Evolutionary conservation across 2,329 filamentous ascomycete species (phyloP).

Genomic region (Sclerotinia glacialis): DNA sequence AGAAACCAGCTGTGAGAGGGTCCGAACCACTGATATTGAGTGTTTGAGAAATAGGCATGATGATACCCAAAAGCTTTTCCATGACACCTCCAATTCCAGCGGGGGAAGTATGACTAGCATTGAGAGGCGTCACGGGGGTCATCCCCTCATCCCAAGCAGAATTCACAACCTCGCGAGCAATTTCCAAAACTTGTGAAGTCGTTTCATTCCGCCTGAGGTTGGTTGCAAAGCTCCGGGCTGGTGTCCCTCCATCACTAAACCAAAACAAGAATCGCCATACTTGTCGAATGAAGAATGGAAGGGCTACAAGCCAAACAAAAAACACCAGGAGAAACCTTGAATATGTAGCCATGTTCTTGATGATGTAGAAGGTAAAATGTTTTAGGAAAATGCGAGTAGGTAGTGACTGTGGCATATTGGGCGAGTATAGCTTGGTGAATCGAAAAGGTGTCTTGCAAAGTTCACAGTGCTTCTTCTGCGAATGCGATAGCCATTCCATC

Average conservation of each 20-base stretch:
- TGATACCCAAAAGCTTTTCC: conserved; percentile 39
- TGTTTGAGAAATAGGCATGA: conserved; percentile 34
- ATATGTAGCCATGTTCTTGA: conserved; percentile 73
- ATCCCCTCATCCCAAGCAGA: conserved; percentile 34
- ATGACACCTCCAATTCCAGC: conserved; percentile 42
- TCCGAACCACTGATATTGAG: conserved; percentile 34
- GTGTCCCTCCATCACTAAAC: conserved; percentile 45
- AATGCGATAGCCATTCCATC: conserved; percentile 98
- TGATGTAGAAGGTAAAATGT: conserved; percentile 70
- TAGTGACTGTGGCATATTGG: conserved; percentile 83
- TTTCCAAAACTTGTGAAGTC: conserved; percentile 29
- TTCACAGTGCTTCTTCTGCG: conserved; percentile 99
- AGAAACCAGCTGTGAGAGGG: conserved; percentile 33
- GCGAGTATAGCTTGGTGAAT: conserved; percentile 96
- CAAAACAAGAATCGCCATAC: conserved; percentile 95
- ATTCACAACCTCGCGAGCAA: conserved; percentile 31
- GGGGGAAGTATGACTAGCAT: conserved; percentile 40
- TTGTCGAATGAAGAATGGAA: conserved; percentile 87
- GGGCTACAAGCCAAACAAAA: conserved; percentile 82
- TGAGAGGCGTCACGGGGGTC: conserved; percentile 35
- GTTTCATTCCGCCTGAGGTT: conserved; percentile 26
- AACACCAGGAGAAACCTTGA: conserved; percentile 73
- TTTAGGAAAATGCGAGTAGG: conserved; percentile 78
- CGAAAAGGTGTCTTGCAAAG: conserved; percentile 97
- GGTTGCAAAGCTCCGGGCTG: conserved; percentile 16